phyloP scores from a whole-genome alignment of 345 rosid species.

The Limnanthes douglasii region DNA sequence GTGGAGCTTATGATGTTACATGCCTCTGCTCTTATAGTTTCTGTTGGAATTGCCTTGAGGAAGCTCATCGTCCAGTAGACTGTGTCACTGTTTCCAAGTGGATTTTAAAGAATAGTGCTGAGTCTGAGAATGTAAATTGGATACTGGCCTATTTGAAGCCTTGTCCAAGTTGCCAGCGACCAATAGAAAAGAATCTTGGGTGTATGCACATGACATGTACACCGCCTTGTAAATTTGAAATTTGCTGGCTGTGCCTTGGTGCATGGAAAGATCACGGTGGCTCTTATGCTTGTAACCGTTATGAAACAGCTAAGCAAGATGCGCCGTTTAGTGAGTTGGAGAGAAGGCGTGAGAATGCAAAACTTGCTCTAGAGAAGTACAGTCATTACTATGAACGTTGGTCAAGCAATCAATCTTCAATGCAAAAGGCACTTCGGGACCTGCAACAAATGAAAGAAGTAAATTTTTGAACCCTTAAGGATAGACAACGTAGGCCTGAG shows the following conservation, averaged over 20 bases:
- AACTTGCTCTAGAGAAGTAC: slow-evolving; percentile 7
- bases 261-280: background rate
- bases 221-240: slow-evolving; percentile 4
- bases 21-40: slow-evolving; percentile 13
- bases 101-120: slow-evolving; percentile 16
- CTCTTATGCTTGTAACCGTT: background rate
- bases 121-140: slow-evolving; percentile 15
- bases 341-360: background rate
- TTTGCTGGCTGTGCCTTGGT: slow-evolving; percentile 26
- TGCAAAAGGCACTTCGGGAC: slow-evolving; percentile 7
- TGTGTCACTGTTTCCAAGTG: slow-evolving; percentile 19
- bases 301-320: background rate
- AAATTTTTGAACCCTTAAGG: slow-evolving; percentile 2
- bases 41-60: slow-evolving; percentile 3
- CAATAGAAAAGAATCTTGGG: slow-evolving; percentile 21
- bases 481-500: background rate
- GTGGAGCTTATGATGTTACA: slow-evolving; percentile 9
- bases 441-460: background rate
- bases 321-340: no score
- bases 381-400: slow-evolving; percentile 22
- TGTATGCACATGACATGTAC: slow-evolving; percentile 17
- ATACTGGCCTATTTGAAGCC: slow-evolving; percentile 16
- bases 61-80: slow-evolving; percentile 13
- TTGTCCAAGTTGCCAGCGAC: slow-evolving; percentile 21
- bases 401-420: slow-evolving; percentile 14